Conservation (phyloP, 2,329 filamentous ascomycete genomes). For the Penicillium sp. region DNA sequence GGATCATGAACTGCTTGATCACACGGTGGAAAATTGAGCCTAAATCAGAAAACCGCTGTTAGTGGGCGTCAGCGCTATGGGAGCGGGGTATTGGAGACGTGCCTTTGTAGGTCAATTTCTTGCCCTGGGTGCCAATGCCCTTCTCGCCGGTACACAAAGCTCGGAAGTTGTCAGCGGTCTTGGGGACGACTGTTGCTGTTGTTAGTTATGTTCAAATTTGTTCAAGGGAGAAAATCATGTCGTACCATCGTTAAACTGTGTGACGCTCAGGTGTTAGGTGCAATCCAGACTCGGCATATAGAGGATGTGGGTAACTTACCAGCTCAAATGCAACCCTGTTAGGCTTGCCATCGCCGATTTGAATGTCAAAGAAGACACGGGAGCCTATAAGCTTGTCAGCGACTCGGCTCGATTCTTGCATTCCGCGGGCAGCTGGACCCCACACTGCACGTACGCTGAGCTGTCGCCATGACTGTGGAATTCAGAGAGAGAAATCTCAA, state of each 20-base stretch:
- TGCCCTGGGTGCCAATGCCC: slow-evolving; percentile 74
- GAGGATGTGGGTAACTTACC: slow-evolving; percentile 43
- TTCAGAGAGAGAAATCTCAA: slow-evolving; percentile 4
- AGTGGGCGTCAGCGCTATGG: neutral
- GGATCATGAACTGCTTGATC: slow-evolving; percentile 98
- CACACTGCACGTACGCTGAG: slow-evolving; percentile 34
- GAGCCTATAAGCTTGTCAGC: slow-evolving; percentile 36
- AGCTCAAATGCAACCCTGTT: slow-evolving; percentile 88
- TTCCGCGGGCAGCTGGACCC: slow-evolving; percentile 21
- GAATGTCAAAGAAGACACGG: slow-evolving; percentile 91
- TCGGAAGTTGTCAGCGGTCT: slow-evolving; percentile 96
- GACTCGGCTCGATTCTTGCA: slow-evolving; percentile 7
- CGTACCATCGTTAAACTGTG: slow-evolving; percentile 51
- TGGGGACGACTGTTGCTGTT: slow-evolving; percentile 66
- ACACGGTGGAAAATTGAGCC: slow-evolving; percentile 90
- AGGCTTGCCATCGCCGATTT: slow-evolving; percentile 68
- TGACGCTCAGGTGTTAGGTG: slow-evolving; percentile 20
- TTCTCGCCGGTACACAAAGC: slow-evolving; percentile 93
- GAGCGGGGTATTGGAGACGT: slow-evolving; percentile 13
- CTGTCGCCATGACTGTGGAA: slow-evolving; percentile 33
- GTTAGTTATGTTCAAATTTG: neutral
- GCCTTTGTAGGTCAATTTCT: slow-evolving; percentile 86
- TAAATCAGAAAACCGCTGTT: slow-evolving; percentile 18
- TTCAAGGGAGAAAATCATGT: slow-evolving; percentile 3
- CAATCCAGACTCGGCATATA: slow-evolving; percentile 1